These are phyloP conservation scores for Populus simonii DNA, from an alignment of 345 rosid species.

Conservation along the genomic window DNA sequence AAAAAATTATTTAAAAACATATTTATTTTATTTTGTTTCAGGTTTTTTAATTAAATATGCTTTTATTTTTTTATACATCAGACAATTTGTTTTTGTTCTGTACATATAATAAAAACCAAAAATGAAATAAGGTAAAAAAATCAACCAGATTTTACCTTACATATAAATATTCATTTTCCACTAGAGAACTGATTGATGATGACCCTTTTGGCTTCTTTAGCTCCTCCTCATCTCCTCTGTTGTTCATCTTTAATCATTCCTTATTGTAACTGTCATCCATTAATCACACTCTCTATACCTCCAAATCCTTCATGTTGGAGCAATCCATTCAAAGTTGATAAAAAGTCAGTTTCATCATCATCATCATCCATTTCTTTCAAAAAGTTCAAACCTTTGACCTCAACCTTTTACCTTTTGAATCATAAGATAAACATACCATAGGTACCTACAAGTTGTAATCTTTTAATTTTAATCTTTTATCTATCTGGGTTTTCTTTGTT, in stretches of 20 bases:
- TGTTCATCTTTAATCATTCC: background rate
- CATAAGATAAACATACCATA: background rate
- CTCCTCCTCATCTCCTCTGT: background rate
- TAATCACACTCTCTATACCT: background rate
- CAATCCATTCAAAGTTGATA: background rate
- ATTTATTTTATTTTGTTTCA: no score
- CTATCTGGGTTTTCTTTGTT: background rate
- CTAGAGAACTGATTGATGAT: background rate
- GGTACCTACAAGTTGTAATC: background rate
- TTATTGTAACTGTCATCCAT: background rate
- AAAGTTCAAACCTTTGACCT: background rate
- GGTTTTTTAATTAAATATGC: no score
- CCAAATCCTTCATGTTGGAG: background rate
- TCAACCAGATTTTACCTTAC: background rate
- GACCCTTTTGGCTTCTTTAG: background rate
- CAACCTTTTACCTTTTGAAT: background rate
- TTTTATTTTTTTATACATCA: no score
- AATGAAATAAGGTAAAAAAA: no score
- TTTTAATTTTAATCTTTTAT: background rate
- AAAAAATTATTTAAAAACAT: no score
- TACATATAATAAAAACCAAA: no score
- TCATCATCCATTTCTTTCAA: background rate
- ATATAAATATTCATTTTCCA: slow-evolving; percentile 6
- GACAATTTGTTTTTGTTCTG: no score
- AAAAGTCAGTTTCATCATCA: background rate